Evolutionary conservation across 148 eudicot genomes (phyloP).

Genomic region (Hydrangea macrophylla): DNA sequence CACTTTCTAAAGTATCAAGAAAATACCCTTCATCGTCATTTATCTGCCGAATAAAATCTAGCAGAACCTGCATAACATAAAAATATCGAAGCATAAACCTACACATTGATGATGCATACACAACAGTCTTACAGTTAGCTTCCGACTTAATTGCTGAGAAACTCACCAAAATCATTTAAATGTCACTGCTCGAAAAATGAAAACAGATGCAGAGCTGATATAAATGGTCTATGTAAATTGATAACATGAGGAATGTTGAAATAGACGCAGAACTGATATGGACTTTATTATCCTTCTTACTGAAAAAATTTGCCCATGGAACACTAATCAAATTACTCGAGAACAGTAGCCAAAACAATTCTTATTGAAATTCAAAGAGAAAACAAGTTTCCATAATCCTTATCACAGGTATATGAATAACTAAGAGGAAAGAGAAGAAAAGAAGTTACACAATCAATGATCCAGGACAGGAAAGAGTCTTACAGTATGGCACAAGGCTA

Average conservation of each 20-base stretch:
- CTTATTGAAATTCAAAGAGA: no score
- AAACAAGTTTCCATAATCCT: background rate
- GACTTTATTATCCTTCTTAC: background rate
- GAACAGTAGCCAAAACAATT: background rate
- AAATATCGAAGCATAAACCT: constrained; percentile 8
- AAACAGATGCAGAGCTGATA: no score
- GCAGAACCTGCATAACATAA: constrained; percentile 65
- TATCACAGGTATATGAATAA: background rate
- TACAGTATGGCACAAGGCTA: background rate
- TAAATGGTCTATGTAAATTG: no score
- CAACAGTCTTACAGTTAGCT: background rate
- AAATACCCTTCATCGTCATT: constrained; percentile 97
- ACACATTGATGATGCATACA: background rate
- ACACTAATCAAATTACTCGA: background rate
- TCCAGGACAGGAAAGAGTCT: background rate
- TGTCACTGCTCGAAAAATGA: background rate
- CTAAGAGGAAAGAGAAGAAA: background rate
- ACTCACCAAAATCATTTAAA: background rate
- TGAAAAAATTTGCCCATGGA: background rate
- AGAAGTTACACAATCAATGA: background rate
- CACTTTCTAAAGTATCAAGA: background rate
- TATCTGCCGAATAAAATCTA: constrained; percentile 85
- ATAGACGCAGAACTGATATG: background rate
- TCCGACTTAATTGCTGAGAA: background rate
- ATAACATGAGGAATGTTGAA: background rate